Evolutionary conservation across 371 early-diverging fungal species (phyloP).

Genomic region (Mortierella sp.): DNA sequence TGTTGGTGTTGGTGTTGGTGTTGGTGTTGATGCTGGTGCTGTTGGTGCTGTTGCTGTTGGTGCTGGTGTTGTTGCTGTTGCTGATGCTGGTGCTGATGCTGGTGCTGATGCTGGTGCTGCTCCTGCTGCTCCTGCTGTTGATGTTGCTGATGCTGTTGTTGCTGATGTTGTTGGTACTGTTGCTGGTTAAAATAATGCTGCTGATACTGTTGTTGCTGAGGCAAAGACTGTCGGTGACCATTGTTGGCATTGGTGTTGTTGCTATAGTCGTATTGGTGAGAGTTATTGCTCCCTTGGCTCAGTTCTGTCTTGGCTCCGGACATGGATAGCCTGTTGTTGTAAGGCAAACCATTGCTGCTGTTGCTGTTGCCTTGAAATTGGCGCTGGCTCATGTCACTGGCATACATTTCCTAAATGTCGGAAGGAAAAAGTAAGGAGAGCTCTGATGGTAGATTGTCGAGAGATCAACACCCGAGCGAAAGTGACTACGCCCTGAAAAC

Average conservation of each 20-base stretch:
- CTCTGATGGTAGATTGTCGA: too few relatives aligned
- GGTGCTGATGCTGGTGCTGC: neutral
- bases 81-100: slow-evolving; percentile 1
- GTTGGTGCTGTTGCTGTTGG: neutral
- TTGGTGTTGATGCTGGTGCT: neutral
- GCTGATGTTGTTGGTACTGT: slow-evolving; percentile 13
- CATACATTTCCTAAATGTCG: slow-evolving; percentile 6
- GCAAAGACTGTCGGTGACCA: slow-evolving; percentile 3
- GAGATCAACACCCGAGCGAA: too few relatives aligned
- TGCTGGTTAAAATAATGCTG: neutral
- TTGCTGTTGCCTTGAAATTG: slow-evolving; percentile 3
- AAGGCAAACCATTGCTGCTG: neutral
- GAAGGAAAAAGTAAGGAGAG: too few relatives aligned
- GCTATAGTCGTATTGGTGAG: neutral
- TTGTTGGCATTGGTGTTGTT: slow-evolving; percentile 9
- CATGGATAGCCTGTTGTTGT: too few relatives aligned
- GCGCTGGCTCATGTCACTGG: slow-evolving; percentile 4
- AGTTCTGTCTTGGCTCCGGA: too few relatives aligned
- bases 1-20: neutral
- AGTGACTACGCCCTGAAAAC: too few relatives aligned
- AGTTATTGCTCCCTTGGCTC: too few relatives aligned
- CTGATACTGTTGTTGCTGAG: slow-evolving; percentile 9
- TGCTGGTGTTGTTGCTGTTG: slow-evolving; percentile 7
- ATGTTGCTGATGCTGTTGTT: slow-evolving; percentile 10
- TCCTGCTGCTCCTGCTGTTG: slow-evolving; percentile 13